Percentiles rank a stretch among this genome's conserved stretches.
Conservation (phyloP, 371 early-diverging fungal genomes). For the Circinella umbellata region DNA sequence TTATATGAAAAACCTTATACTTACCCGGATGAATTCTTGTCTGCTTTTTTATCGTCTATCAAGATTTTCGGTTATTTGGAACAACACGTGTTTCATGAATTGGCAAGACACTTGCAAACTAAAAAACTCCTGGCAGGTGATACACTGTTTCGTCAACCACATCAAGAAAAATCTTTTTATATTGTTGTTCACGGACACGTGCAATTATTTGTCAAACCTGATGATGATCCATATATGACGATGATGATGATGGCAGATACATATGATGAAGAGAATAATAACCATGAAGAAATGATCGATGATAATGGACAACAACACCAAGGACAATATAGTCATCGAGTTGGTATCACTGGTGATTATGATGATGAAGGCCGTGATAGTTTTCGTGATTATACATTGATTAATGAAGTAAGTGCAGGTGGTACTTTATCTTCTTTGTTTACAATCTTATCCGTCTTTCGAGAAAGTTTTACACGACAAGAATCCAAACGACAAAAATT, state of each 20-base stretch:
- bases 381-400: slow-evolving; percentile 70
- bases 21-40: slow-evolving; percentile 86
- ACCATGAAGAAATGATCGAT: too few species aligned
- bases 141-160: slow-evolving; percentile 78
- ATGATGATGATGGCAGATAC: slow-evolving; percentile 17
- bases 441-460: slow-evolving; percentile 89
- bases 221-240: slow-evolving; percentile 23
- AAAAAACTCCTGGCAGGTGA: slow-evolving; percentile 87
- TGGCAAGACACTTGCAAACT: slow-evolving; percentile 87
- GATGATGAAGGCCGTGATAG: slow-evolving; percentile 26
- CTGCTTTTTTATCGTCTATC: slow-evolving; percentile 85
- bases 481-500: slow-evolving; percentile 3
- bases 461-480: slow-evolving; percentile 76
- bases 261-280: slow-evolving; percentile 28
- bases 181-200: slow-evolving; percentile 95
- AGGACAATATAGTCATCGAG: background rate
- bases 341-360: background rate
- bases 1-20: slow-evolving; percentile 50
- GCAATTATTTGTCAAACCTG: slow-evolving; percentile 75
- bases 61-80: slow-evolving; percentile 98
- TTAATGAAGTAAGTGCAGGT: slow-evolving; percentile 90
- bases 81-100: slow-evolving; percentile 94
- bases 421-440: slow-evolving; percentile 93
- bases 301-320: background rate
- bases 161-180: slow-evolving; percentile 83